Base-by-base conservation (phyloP, 2,329 filamentous ascomycete genomes). In the Phaeosphaeriaceae sp. region DNA sequence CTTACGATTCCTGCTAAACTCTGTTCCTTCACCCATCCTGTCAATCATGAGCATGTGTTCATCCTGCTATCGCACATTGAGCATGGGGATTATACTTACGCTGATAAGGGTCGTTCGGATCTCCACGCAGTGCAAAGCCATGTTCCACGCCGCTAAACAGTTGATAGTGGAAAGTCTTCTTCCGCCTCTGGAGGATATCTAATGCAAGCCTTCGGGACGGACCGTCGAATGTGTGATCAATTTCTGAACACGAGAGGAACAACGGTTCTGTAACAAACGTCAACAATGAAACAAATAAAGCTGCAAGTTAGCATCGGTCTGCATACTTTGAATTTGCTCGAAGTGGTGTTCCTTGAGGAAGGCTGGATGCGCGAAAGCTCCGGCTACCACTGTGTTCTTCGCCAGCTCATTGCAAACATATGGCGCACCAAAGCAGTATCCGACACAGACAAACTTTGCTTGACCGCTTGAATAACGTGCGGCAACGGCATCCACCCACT, bases 311-410 rank as follows among this genome's bases (percentile, higher is more conserved):
- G 21, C 3, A 11, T 44, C 15, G 15, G 3, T 5, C n/a, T 33
- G 13, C 54, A 21, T 53, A 57, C 54, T 79, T 76, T 78, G 75
- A 2, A 81, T 47, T 3, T 76, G 69, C 13, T 60, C 58, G 54
- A 84, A 82, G 55, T 84, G 80, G 24, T 75, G 68, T 51, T 84
- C 81, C 48, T 81, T 83, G 46, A 85, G 62, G 57, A 82, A 80
- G 0, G 83, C 79, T 1, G 83, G 83, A 60, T 85, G 83, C 0
- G 81, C 83, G 66, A 85, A 82, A 0, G 82, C 83, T 1, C 83
- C 83, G 1, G 74, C 83, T 1, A 70, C 67, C 6, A 80, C 76
- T 0, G 60, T 67, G 15, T 75, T 73, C 6, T 61, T 64, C 0
- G 80, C 77, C 2, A 84, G 69, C 59, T 79, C 67, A 42, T 80